A percentile compares a stretch with the other conserved stretches of the same genome.
These are phyloP conservation scores for Mortierella alpina DNA, from an alignment of 192 early-diverging fungal species.

Conservation along the genomic window DNA sequence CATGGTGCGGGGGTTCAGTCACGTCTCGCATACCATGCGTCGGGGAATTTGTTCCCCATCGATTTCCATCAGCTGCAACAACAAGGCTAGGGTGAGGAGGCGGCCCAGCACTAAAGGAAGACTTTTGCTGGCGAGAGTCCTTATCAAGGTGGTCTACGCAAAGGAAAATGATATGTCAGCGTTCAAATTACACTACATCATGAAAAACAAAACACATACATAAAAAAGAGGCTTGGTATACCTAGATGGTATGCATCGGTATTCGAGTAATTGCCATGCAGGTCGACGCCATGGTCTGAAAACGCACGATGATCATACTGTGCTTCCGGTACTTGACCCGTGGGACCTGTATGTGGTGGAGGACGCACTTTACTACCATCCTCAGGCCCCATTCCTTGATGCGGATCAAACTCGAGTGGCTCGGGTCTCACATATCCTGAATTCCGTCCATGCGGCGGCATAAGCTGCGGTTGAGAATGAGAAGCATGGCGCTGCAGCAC, in stretches of 20 bases:
- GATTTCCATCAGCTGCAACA: too few species aligned
- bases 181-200: too few species aligned
- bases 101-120: too few species aligned
- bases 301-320: not conserved
- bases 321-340: not conserved
- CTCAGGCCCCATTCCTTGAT: not conserved
- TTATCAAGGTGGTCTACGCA: not conserved
- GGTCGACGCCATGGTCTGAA: not conserved
- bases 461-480: not conserved
- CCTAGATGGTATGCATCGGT: slow-evolving; percentile 1
- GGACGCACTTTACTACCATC: not conserved
- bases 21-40: too few species aligned
- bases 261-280: slow-evolving; percentile 1
- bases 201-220: not conserved
- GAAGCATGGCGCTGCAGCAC: not conserved
- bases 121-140: not conserved
- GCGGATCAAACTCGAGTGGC: not conserved
- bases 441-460: not conserved
- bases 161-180: too few species aligned
- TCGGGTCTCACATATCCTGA: not conserved
- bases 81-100: too few species aligned
- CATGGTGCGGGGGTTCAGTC: too few species aligned
- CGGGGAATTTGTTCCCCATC: too few species aligned
- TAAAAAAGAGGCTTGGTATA: not conserved
- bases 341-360: not conserved